phyloP scores from a whole-genome alignment of 1,284 basidiomycete genomes.

The Cryptococcus sp. region DNA sequence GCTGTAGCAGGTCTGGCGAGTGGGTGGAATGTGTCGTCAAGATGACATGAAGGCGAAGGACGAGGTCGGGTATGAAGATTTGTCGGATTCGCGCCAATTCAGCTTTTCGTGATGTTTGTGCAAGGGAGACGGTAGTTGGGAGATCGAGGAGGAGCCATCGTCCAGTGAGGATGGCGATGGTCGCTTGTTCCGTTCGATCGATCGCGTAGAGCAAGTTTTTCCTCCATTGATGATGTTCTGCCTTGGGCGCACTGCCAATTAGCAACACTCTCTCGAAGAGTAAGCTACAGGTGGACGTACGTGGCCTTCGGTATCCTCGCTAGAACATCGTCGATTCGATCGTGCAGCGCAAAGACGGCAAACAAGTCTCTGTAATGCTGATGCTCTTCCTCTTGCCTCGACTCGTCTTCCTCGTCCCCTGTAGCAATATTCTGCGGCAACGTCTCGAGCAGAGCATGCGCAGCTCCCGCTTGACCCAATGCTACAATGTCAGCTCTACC shows the following conservation, averaged over 20 bases:
- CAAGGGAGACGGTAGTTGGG: slow-evolving; percentile 4
- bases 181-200: slow-evolving; percentile 43
- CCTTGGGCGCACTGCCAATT: slow-evolving; percentile 20
- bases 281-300: slow-evolving; percentile 6
- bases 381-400: slow-evolving; percentile 29
- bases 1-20: slow-evolving; percentile 70
- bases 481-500: slow-evolving; percentile 48
- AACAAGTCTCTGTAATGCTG: slow-evolving; percentile 28
- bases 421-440: slow-evolving; percentile 58
- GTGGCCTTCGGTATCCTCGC: slow-evolving; percentile 25
- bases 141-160: slow-evolving; percentile 50
- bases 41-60: slow-evolving; percentile 74
- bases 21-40: slow-evolving; percentile 62
- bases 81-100: slow-evolving; percentile 78
- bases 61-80: slow-evolving; percentile 84
- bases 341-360: slow-evolving; percentile 30
- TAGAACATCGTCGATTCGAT: slow-evolving; percentile 33
- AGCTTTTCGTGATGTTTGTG: slow-evolving; percentile 53
- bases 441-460: slow-evolving; percentile 59
- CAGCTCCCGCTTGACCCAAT: slow-evolving; percentile 65
- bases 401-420: slow-evolving; percentile 55
- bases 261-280: slow-evolving; percentile 7
- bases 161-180: slow-evolving; percentile 47
- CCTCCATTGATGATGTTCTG: slow-evolving; percentile 33
- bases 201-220: slow-evolving; percentile 32